phyloP scores from a whole-genome alignment of 140 eudicot species.

The Senecio squalidus region DNA sequence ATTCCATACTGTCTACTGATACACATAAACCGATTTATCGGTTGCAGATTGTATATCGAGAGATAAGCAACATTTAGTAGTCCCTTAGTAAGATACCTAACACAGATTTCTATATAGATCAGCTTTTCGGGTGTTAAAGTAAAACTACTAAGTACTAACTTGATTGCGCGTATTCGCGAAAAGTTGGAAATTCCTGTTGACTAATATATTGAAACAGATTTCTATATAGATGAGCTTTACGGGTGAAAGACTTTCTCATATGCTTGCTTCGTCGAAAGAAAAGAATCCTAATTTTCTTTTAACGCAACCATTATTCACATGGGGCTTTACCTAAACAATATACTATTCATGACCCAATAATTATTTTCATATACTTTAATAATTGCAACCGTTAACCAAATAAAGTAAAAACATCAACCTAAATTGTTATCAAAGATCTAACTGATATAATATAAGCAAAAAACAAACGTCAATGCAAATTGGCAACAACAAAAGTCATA shows the following conservation, averaged over 20 bases:
- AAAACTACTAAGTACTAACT: not conserved
- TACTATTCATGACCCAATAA: not conserved
- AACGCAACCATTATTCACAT: slow-evolving; percentile 2
- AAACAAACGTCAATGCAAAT: not conserved
- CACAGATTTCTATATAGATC: not conserved
- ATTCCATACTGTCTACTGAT: not conserved
- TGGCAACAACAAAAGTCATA: slow-evolving; percentile 1
- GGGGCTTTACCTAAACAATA: not conserved
- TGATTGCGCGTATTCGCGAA: not conserved
- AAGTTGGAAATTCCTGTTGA: not conserved
- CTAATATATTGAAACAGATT: not conserved
- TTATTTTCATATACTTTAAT: not conserved
- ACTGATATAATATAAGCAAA: not conserved
- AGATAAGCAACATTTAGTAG: not conserved
- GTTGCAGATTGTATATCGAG: not conserved
- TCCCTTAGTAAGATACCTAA: not conserved
- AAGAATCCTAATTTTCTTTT: slow-evolving; percentile 1
- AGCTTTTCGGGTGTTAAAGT: not conserved
- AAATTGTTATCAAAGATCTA: not conserved
- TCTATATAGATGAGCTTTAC: not conserved
- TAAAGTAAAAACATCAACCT: too few species aligned
- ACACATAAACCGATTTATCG: not conserved
- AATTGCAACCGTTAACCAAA: not conserved
- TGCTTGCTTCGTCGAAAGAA: slow-evolving; percentile 1
- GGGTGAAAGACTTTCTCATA: not conserved